Evolutionary conservation across 2,329 filamentous ascomycete species (phyloP), one percentile per base, ranked within the genome.

Genomic region (Cercospora sesami): DNA sequence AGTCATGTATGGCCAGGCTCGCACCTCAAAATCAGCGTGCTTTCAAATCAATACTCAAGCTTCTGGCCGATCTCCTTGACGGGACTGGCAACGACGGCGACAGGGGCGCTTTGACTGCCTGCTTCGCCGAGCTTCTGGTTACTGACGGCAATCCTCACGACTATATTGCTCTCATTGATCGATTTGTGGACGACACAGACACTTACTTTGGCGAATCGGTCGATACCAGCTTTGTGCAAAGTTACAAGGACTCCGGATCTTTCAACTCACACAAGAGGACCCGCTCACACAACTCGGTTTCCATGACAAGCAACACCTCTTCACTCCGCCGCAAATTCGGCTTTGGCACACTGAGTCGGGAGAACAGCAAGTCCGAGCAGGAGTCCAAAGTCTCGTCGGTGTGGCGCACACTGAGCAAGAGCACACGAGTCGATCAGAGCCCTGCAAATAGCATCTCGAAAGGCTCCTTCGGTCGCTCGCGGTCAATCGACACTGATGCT

Each of bases 71-170:
- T 76, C 83, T 98, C 31, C 86, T 97, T 6, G 93, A 96, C 71
- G 93, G 92, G 2, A 97, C 93, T 72, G 90, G 90, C 61, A 97
- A 96, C 74, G 94, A 97, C 76, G 91, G 93, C 33, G 94, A 97
- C 77, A 87, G 94, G 59, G 94, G 94, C 60, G 91, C 92, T 23
- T 81, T 98, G 73, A 97, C 93, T 0, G 88, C 92, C 55, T 91
- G 93, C 1, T 97, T 98, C 81, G 90, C 93, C 0, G 93, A 97
- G 77, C 84, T 97, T 61, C 83, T 98, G 6, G 91, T 95, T 2
- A 86, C 89, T 4, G 90, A 93, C 67, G 91, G 90, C 6, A 88
- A 90, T 69, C 89, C 93, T 1, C 89, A 92, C 68, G 87, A 93
- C 70, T 95, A 94, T 77, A 94, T 97, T 73, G 95, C 94, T 65